These are phyloP conservation scores for Candida berthetii DNA, from an alignment of 805 yeast species.

Conservation along the genomic window DNA sequence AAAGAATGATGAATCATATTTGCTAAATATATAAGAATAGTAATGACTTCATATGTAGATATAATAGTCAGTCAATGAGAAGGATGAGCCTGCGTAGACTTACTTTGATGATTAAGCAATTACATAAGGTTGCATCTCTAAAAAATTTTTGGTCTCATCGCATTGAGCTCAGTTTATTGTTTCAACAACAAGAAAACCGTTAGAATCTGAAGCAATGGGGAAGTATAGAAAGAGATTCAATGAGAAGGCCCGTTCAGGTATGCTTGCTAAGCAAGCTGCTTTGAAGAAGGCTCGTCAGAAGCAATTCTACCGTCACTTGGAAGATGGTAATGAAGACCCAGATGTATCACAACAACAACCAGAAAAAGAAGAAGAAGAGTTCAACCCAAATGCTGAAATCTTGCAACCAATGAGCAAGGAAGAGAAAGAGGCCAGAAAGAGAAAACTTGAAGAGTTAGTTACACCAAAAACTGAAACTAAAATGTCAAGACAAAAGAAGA, in stretches of 20 bases:
- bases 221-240: constrained; percentile 75
- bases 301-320: constrained; percentile 49
- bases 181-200: too few relatives aligned
- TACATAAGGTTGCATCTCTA: too few relatives aligned
- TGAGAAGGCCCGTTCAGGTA: constrained; percentile 81
- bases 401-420: constrained; percentile 56
- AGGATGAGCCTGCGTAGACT: too few relatives aligned
- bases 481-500: constrained; percentile 62
- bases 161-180: too few relatives aligned
- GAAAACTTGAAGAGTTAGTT: constrained; percentile 55
- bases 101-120: too few relatives aligned
- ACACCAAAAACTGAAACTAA: constrained; percentile 60
- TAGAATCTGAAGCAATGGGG: constrained; percentile 45
- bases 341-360: constrained; percentile 7
- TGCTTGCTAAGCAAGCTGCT: constrained; percentile 72
- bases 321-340: constrained; percentile 27
- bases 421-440: constrained; percentile 59
- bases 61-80: too few relatives aligned
- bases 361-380: constrained; percentile 13
- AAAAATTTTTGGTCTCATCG: too few relatives aligned
- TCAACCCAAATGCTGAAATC: constrained; percentile 55
- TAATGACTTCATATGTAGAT: too few relatives aligned
- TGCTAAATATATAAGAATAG: too few relatives aligned
- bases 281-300: constrained; percentile 63
- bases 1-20: too few relatives aligned